These are phyloP conservation scores for Oemleria cerasiformis DNA, from an alignment of 306 rosid species.

Conservation along the genomic window DNA sequence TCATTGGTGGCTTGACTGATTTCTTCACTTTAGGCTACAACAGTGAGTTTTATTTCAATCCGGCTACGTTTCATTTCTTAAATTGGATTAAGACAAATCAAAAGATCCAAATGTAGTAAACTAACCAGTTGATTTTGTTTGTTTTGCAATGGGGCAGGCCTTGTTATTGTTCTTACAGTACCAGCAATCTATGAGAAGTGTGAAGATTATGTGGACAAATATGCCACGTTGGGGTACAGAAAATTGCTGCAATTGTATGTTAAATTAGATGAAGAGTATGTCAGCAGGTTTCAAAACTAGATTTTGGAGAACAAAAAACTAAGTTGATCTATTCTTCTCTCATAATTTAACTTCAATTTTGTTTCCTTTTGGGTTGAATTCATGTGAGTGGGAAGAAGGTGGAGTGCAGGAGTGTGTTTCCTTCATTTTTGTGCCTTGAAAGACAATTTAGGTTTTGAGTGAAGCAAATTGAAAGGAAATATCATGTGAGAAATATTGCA, in stretches of 20 bases:
- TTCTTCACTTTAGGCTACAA: not conserved
- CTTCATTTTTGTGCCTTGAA: not conserved
- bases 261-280: constrained; percentile 49
- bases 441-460: not conserved
- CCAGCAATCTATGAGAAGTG: constrained; percentile 81
- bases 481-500: not conserved
- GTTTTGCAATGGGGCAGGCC: no score
- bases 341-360: constrained; percentile 3
- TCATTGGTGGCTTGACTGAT: constrained; percentile 78
- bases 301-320: constrained; percentile 69
- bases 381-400: constrained; percentile 25
- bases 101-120: no score
- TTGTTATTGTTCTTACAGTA: not conserved
- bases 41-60: no score
- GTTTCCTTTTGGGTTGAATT: constrained; percentile 12
- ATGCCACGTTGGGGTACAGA: constrained; percentile 47
- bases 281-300: constrained; percentile 49
- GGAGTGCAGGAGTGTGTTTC: constrained; percentile 25
- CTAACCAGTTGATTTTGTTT: no score
- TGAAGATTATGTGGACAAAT: constrained; percentile 67
- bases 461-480: not conserved
- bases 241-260: constrained; percentile 54
- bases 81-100: no score
- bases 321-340: constrained; percentile 40
- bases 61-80: no score